phyloP scores from a whole-genome alignment of 768 basidiomycete genomes.

The Auriscalpium orientale region DNA sequence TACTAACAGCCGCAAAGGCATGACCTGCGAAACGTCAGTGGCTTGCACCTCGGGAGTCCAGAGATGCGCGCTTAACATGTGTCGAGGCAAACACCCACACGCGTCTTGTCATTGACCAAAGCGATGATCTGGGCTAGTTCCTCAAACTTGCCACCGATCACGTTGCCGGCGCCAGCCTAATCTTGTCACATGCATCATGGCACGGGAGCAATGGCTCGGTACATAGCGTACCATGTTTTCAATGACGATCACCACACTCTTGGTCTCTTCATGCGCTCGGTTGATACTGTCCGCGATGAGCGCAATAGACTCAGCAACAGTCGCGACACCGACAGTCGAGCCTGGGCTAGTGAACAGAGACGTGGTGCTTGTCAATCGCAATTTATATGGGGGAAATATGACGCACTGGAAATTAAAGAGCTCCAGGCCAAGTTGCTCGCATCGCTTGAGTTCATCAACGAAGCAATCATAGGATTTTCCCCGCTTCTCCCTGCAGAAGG shows the following conservation, averaged over 20 bases:
- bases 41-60: neutral
- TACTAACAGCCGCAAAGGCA: slow-evolving; percentile 63
- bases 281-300: slow-evolving; percentile 70
- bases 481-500: slow-evolving; percentile 44
- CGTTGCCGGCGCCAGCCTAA: slow-evolving; percentile 74
- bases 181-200: neutral
- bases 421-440: slow-evolving; percentile 65
- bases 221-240: slow-evolving; percentile 70
- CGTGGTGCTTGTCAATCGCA: neutral
- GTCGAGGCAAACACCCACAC: slow-evolving; percentile 81
- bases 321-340: slow-evolving; percentile 67
- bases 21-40: slow-evolving; percentile 43
- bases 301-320: slow-evolving; percentile 51
- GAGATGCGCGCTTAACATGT: slow-evolving; percentile 46
- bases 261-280: slow-evolving; percentile 57
- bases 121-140: slow-evolving; percentile 65
- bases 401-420: slow-evolving; percentile 84
- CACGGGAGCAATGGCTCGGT: neutral
- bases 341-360: slow-evolving; percentile 48
- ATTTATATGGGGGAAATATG: neutral
- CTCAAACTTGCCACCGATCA: slow-evolving; percentile 64
- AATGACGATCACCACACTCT: slow-evolving; percentile 53
- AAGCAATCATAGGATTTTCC: slow-evolving; percentile 74
- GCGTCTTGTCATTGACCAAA: slow-evolving; percentile 59
- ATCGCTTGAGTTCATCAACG: slow-evolving; percentile 72